These are phyloP conservation scores for Calonectria pauciramosa DNA, from an alignment of 2,329 filamentous ascomycete genomes.

Conservation along the genomic window DNA sequence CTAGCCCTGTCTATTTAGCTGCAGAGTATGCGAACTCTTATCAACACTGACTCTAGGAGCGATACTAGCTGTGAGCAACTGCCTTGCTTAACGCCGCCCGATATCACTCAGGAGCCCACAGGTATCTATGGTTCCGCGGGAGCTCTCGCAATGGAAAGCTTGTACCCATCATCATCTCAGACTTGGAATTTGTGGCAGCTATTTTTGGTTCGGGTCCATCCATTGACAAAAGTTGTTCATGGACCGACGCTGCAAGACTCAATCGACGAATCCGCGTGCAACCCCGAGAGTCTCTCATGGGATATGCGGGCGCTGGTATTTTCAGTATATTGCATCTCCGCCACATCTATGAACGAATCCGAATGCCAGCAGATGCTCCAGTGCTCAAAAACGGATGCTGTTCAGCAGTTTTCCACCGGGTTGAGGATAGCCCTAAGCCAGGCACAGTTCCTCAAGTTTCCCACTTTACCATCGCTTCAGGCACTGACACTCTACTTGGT, in stretches of 20 bases:
- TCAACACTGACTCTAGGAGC: background rate
- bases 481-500: slow-evolving; percentile 23
- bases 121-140: background rate
- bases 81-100: background rate
- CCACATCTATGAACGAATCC: slow-evolving; percentile 1
- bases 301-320: slow-evolving; percentile 15
- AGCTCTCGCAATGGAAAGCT: background rate
- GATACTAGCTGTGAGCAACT: background rate
- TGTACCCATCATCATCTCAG: background rate
- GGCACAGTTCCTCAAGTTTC: slow-evolving; percentile 6
- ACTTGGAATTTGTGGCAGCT: slow-evolving; percentile 22
- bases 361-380: slow-evolving; percentile 7
- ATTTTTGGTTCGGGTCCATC: slow-evolving; percentile 23
- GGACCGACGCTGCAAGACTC: slow-evolving; percentile 4
- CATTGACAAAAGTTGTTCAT: slow-evolving; percentile 24
- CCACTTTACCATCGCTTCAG: slow-evolving; percentile 16
- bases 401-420: slow-evolving; percentile 9
- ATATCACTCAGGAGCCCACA: background rate
- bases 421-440: slow-evolving; percentile 11
- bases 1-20: background rate
- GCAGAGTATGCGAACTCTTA: background rate
- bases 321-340: slow-evolving; percentile 14
- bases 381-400: background rate
- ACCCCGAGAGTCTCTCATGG: background rate
- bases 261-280: background rate